Conservation (phyloP, 805 yeast genomes). For the Brettanomyces custersianus region DNA sequence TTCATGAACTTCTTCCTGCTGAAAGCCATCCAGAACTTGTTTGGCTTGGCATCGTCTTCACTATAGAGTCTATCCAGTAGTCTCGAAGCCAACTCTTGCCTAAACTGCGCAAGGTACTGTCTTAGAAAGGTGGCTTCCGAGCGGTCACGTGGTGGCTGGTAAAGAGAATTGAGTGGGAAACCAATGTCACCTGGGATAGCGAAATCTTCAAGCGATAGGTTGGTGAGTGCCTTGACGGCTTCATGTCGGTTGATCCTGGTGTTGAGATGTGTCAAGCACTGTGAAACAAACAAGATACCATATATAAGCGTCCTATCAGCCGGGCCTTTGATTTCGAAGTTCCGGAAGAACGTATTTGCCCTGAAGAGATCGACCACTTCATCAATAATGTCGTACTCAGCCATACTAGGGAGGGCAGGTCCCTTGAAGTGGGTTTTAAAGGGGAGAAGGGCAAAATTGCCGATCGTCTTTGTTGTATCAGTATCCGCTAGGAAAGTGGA, state of each 20-base stretch:
- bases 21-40: conserved; percentile 93
- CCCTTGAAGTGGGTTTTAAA: conserved; percentile 80
- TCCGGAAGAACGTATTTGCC: conserved; percentile 92
- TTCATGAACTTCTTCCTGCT: conserved; percentile 95
- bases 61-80: conserved; percentile 65
- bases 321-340: conserved; percentile 93
- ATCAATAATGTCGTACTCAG: conserved; percentile 84
- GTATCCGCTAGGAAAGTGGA: conserved; percentile 68
- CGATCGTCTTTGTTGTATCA: conserved; percentile 53
- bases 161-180: conserved; percentile 81
- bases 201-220: conserved; percentile 80
- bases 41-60: conserved; percentile 53
- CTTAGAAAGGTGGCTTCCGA: conserved; percentile 73
- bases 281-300: conserved; percentile 84
- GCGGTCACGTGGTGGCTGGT: conserved; percentile 64
- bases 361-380: conserved; percentile 87
- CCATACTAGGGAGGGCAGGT: conserved; percentile 73
- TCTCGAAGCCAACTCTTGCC: conserved; percentile 86
- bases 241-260: conserved; percentile 42
- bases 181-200: conserved; percentile 92
- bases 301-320: conserved; percentile 89
- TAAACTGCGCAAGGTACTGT: conserved; percentile 78
- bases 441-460: conserved; percentile 80
- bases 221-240: conserved; percentile 63
- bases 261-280: conserved; percentile 62